phyloP scores from a whole-genome alignment of 768 basidiomycete genomes.

The Lentinula lateritia region DNA sequence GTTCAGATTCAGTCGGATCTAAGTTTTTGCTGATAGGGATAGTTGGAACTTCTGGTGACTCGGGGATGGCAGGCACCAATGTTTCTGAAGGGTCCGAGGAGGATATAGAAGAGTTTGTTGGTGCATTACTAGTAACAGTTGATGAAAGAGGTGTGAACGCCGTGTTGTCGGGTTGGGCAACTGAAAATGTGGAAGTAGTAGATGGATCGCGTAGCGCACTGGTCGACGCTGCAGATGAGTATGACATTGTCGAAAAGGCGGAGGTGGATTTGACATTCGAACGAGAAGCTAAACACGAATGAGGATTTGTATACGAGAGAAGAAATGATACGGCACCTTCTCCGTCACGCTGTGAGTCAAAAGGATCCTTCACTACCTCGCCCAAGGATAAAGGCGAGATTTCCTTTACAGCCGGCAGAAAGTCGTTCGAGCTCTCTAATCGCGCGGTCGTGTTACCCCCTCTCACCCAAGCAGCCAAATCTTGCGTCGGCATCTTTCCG shows the following conservation, averaged over 20 bases:
- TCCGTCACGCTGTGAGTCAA: constrained; percentile 3
- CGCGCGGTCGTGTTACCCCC: constrained; percentile 10
- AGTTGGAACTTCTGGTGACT: neutral
- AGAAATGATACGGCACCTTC: neutral
- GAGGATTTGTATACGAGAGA: neutral
- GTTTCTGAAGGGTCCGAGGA: neutral
- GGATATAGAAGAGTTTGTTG: neutral
- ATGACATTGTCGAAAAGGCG: neutral
- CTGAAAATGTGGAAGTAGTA: neutral
- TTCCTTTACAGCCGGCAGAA: constrained; percentile 27
- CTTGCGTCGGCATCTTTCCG: constrained; percentile 67
- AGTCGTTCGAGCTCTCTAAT: neutral
- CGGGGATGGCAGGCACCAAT: neutral
- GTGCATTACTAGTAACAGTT: neutral
- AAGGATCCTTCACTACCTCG: constrained; percentile 16
- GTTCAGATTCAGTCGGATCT: constrained; percentile 16
- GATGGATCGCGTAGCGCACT: neutral
- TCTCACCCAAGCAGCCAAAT: constrained; percentile 63
- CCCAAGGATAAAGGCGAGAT: constrained; percentile 33
- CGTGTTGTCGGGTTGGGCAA: neutral
- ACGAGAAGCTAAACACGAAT: neutral
- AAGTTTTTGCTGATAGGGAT: neutral
- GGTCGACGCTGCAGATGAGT: constrained; percentile 1
- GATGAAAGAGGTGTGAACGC: neutral
- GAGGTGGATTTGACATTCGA: neutral